Percentiles rank a stretch among this genome's conserved stretches.
Evolutionary conservation across 2,329 filamentous ascomycete genomes (phyloP).

Genomic region (Neofusicoccum sp.): DNA sequence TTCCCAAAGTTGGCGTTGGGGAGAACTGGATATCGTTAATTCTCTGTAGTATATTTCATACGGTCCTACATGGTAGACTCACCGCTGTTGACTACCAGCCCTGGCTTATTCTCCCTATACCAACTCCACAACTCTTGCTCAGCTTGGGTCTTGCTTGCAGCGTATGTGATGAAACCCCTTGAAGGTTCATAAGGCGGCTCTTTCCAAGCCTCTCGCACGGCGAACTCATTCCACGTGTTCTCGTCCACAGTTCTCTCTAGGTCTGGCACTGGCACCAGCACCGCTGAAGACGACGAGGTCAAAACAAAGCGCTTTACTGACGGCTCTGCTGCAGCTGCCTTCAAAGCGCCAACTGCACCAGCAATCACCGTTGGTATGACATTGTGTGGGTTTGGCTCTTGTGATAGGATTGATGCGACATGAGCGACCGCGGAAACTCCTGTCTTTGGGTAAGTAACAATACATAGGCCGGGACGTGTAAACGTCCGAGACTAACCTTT

Average conservation of each 20-base stretch:
- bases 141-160: constrained; percentile 50
- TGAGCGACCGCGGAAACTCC: background rate
- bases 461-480: background rate
- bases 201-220: background rate
- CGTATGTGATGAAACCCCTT: constrained; percentile 41
- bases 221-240: background rate
- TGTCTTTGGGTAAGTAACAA: background rate
- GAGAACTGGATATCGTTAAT: too few species aligned
- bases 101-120: constrained; percentile 45
- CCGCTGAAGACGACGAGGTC: background rate
- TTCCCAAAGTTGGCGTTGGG: too few species aligned
- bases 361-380: background rate
- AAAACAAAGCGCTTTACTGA: constrained; percentile 6
- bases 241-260: constrained; percentile 24
- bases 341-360: background rate
- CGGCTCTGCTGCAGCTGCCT: background rate
- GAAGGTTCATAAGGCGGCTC: background rate
- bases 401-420: background rate
- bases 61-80: too few species aligned
- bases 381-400: background rate
- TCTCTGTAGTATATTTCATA: too few species aligned
- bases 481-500: constrained; percentile 25
- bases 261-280: constrained; percentile 22
- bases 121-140: constrained; percentile 54
- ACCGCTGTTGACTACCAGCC: constrained; percentile 47